phyloP scores from a whole-genome alignment of 1,139 yeast species.

The Taphrina sp. region DNA sequence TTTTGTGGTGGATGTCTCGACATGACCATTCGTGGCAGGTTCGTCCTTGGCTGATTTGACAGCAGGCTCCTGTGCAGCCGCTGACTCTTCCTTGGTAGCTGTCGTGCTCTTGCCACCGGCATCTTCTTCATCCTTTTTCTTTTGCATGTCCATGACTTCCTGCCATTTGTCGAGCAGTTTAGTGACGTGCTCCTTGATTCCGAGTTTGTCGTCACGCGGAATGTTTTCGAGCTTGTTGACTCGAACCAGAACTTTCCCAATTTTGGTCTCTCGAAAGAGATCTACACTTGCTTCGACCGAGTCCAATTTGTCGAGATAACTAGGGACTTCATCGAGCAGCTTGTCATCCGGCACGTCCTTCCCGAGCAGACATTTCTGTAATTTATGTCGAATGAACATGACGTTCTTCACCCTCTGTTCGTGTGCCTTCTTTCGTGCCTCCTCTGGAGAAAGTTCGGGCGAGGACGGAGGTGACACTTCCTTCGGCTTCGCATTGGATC shows the following conservation, averaged over 20 bases:
- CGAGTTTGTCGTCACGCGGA: slow-evolving; percentile 29
- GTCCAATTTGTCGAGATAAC: slow-evolving; percentile 23
- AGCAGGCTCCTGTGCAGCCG: too few species aligned
- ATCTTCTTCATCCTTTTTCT: slow-evolving; percentile 20
- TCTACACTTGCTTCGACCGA: slow-evolving; percentile 11
- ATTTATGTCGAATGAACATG: slow-evolving; percentile 32
- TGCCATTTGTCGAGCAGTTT: slow-evolving; percentile 29
- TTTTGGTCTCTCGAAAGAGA: slow-evolving; percentile 32
- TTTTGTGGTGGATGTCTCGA: too few species aligned
- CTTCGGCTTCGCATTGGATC: slow-evolving; percentile 9
- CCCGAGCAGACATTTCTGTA: slow-evolving; percentile 32
- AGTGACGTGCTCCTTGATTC: slow-evolving; percentile 26
- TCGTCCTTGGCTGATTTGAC: too few species aligned
- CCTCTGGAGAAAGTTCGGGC: slow-evolving; percentile 24
- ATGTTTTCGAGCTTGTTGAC: slow-evolving; percentile 25
- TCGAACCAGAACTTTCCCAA: slow-evolving; percentile 33
- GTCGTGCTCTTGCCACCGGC: not conserved
- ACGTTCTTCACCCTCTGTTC: slow-evolving; percentile 26
- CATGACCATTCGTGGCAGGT: not conserved
- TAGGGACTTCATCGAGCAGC: slow-evolving; percentile 21
- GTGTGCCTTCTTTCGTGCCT: slow-evolving; percentile 8
- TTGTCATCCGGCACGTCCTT: slow-evolving; percentile 29
- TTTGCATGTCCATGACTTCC: slow-evolving; percentile 21
- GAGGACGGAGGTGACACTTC: not conserved
- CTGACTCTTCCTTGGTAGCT: not conserved